Conservation (phyloP, 208 protist species). For the Borovskyia barvae region DNA sequence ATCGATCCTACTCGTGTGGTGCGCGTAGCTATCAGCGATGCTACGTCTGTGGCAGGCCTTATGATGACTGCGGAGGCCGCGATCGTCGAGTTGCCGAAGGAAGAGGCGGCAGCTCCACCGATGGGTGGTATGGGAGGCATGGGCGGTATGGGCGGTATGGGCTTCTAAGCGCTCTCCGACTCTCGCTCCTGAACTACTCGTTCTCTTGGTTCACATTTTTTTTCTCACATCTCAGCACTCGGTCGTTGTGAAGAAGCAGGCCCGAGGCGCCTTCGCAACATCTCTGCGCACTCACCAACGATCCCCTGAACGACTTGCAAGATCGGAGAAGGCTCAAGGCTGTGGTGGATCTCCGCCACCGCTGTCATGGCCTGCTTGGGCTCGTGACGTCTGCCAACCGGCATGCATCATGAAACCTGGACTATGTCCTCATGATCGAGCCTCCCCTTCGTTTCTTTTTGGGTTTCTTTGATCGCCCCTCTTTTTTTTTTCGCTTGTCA, state of each 20-base stretch:
- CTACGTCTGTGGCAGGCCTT: constrained; percentile 95
- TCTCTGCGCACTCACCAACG: too few relatives aligned
- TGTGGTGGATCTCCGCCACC: too few relatives aligned
- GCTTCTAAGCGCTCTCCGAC: constrained; percentile 27
- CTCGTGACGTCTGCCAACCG: too few relatives aligned
- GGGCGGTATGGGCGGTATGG: constrained; percentile 59
- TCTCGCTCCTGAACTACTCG: neutral
- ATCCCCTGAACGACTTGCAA: too few relatives aligned
- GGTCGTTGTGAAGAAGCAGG: too few relatives aligned
- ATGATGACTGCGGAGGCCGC: constrained; percentile 97
- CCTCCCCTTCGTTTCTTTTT: neutral
- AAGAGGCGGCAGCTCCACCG: constrained; percentile 24
- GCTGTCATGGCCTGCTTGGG: too few relatives aligned
- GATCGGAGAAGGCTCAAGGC: too few relatives aligned
- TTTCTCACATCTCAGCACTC: neutral
- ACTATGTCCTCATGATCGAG: too few relatives aligned
- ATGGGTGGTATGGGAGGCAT: constrained; percentile 76
- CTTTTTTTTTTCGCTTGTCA: neutral
- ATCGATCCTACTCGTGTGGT: constrained; percentile 99
- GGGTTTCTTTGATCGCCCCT: neutral
- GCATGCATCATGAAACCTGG: too few relatives aligned
- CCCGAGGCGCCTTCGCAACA: too few relatives aligned
- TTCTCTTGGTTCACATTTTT: constrained; percentile 11
- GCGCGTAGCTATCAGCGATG: constrained; percentile 95
- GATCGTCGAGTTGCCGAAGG: constrained; percentile 67